Percentiles rank a stretch among this genome's conserved stretches.
These are phyloP conservation scores for Paramecium primaurelia DNA, from an alignment of 73 alveolate species.

Conservation along the genomic window DNA sequence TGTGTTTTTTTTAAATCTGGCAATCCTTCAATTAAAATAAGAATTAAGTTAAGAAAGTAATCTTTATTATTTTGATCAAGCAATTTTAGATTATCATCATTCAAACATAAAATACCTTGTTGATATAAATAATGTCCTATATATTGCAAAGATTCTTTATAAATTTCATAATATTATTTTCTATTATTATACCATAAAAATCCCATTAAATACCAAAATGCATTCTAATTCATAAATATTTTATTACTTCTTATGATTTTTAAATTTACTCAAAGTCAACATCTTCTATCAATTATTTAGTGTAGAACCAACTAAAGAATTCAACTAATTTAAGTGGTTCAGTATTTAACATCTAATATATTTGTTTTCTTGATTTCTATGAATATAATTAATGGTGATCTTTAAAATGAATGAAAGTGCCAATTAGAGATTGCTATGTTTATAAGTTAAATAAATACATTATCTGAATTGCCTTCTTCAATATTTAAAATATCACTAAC, in stretches of 20 bases:
- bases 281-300: neutral
- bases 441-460: neutral
- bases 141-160: neutral
- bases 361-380: constrained; percentile 5
- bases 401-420: constrained; percentile 39
- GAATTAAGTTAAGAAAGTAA: neutral
- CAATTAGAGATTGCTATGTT: neutral
- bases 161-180: neutral
- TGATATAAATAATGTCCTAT: neutral
- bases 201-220: constrained; percentile 13
- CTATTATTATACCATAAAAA: constrained; percentile 16
- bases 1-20: neutral
- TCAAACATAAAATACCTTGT: neutral
- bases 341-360: neutral
- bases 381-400: neutral
- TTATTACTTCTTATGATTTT: neutral
- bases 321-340: neutral
- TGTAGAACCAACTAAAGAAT: neutral
- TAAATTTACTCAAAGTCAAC: constrained; percentile 1
- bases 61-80: neutral
- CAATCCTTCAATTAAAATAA: neutral
- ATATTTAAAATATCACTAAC: neutral
- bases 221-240: neutral
- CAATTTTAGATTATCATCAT: neutral
- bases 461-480: neutral